Evolutionary conservation across 139 green algal species (phyloP).

Genomic region (Gonium pectorale): DNA sequence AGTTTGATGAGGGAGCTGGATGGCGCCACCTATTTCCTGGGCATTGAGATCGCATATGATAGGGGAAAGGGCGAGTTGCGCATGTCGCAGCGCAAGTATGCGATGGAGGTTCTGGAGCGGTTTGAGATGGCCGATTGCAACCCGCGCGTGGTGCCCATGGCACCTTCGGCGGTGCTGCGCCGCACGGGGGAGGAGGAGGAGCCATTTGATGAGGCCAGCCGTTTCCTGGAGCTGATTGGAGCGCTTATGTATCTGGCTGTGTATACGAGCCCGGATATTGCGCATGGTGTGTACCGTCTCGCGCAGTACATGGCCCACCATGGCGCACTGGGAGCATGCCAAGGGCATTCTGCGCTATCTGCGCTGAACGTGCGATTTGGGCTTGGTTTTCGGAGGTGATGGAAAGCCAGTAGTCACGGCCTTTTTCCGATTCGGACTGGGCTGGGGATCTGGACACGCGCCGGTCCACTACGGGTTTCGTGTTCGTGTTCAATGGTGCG

Average conservation of each 20-base stretch:
- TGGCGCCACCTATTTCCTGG: conserved; percentile 21
- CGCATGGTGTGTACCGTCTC: not conserved
- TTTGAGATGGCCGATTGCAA: not conserved
- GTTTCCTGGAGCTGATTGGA: not conserved
- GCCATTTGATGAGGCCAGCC: conserved; percentile 50
- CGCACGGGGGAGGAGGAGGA: conserved; percentile 55
- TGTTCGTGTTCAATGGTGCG: not conserved
- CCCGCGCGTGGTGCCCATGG: not conserved
- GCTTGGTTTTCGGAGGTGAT: not conserved
- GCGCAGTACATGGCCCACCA: not conserved
- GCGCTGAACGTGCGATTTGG: not conserved
- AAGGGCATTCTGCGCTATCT: conserved; percentile 4
- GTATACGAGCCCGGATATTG: conserved; percentile 1
- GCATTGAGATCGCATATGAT: conserved; percentile 36
- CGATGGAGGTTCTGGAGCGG: not conserved
- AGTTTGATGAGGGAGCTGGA: conserved; percentile 39
- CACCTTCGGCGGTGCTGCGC: not conserved
- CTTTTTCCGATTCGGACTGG: conserved; percentile 26
- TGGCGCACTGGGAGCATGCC: not conserved
- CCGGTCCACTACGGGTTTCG: conserved; percentile 28
- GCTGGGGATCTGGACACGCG: conserved; percentile 17
- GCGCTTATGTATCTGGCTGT: not conserved
- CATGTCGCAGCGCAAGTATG: not conserved
- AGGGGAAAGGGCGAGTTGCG: not conserved
- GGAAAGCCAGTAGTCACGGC: not conserved